phyloP scores from a whole-genome alignment of 2,329 filamentous ascomycete genomes.

The Penicillium griseofulvum region DNA sequence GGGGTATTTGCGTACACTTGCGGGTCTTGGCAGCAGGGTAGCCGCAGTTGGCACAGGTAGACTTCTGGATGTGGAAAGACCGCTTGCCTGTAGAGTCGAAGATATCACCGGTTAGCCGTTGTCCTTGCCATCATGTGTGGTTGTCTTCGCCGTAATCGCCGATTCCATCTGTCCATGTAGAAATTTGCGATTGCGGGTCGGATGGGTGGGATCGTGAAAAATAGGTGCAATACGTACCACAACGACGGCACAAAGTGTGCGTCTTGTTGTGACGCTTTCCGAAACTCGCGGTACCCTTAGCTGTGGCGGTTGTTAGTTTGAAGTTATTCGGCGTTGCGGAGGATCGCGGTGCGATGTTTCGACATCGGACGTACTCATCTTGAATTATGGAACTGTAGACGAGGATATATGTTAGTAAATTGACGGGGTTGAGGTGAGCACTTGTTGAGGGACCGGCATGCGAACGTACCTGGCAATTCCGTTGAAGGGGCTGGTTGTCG shows the following conservation, averaged over 20 bases:
- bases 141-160: constrained; percentile 11
- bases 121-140: constrained; percentile 10
- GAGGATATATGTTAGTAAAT: constrained; percentile 26
- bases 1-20: constrained; percentile 74
- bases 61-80: constrained; percentile 99
- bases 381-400: constrained; percentile 51
- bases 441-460: constrained; percentile 13
- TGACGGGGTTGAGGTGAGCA: constrained; percentile 2
- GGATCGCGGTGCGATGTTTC: constrained; percentile 25
- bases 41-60: constrained; percentile 92
- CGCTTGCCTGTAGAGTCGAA: constrained; percentile 67
- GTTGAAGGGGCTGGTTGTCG: constrained; percentile 47
- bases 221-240: constrained; percentile 66
- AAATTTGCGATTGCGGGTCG: constrained; percentile 18
- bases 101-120: constrained; percentile 29
- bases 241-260: constrained; percentile 97
- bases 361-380: constrained; percentile 55
- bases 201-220: constrained; percentile 12
- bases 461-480: constrained; percentile 45
- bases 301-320: constrained; percentile 53
- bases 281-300: constrained; percentile 71
- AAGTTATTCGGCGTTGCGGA: constrained; percentile 23
- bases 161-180: constrained; percentile 11
- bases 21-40: constrained; percentile 96
- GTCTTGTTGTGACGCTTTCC: constrained; percentile 94